phyloP scores from a whole-genome alignment of 805 yeast genomes.

The Barnettozyma californica region DNA sequence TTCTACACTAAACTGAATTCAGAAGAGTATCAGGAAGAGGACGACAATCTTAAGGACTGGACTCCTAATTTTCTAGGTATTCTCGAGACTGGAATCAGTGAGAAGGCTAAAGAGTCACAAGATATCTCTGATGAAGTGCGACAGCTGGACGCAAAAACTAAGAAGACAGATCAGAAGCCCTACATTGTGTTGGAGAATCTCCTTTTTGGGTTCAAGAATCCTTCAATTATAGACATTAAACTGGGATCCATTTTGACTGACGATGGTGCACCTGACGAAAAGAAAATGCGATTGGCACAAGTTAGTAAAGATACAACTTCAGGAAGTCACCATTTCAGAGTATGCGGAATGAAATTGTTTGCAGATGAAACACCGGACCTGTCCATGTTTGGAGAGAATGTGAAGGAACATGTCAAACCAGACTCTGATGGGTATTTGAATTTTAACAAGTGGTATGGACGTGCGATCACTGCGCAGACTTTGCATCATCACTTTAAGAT shows the following conservation, averaged over 20 bases:
- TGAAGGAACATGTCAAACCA: constrained; percentile 12
- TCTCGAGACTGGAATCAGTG: constrained; percentile 40
- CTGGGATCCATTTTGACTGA: constrained; percentile 73
- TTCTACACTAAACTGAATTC: constrained; percentile 51
- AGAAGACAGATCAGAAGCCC: constrained; percentile 18
- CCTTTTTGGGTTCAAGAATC: constrained; percentile 52
- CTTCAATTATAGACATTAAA: constrained; percentile 79
- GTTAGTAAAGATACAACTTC: constrained; percentile 77
- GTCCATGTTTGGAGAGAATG: constrained; percentile 9
- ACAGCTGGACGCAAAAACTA: neutral
- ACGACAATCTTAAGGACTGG: constrained; percentile 45
- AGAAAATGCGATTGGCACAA: constrained; percentile 49
- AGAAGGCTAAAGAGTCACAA: constrained; percentile 21
- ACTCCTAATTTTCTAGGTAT: constrained; percentile 63
- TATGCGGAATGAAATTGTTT: constrained; percentile 81
- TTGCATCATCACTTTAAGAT: constrained; percentile 40
- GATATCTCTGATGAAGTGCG: constrained; percentile 21
- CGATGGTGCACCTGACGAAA: constrained; percentile 50
- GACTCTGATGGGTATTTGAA: constrained; percentile 38
- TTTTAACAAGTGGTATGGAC: constrained; percentile 69
- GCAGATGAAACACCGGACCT: constrained; percentile 17
- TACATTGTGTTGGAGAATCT: constrained; percentile 71
- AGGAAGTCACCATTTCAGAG: constrained; percentile 67
- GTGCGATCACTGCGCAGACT: constrained; percentile 42
- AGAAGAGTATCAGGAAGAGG: constrained; percentile 1